Evolutionary conservation across 1,139 yeast species (phyloP), one percentile per base, ranked within the genome.

Genomic region (Spathaspora jeffriesii): DNA sequence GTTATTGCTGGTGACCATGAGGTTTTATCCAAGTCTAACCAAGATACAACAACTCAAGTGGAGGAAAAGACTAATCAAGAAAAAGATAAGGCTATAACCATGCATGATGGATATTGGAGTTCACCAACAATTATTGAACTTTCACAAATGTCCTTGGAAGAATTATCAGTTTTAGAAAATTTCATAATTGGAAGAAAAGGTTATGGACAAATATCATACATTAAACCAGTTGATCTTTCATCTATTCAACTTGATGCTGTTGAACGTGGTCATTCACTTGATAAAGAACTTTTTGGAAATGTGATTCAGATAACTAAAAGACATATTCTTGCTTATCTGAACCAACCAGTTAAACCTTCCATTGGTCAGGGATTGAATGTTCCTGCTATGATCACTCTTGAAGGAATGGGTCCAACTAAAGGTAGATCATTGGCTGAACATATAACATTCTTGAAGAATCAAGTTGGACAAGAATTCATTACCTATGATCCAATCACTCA

Each of bases 331-430:
- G 95, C 88, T 0, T 88, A 89, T 60, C 83, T 87, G 3, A 81
- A 82, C 42, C 78, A 69, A 17, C 53, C 55, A 0, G 59, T 57
- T 4, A 85, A 84, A 52, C 91, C 92, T 1, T 73, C 84, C 0
- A 65, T 79, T 40, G 97, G 97, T 0, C 67, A 71, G 46, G 96
- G 92, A 1, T 65, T 91, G 44, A 91, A 91, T 62, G 85, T 86
- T 14, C 96, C 96, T 2, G 95, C 97, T 0, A 85, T 88, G 0
- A 82, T 91, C 5, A 84, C 95, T 0, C 62, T 91, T 39, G 96
- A 88, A 59, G 79, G 81, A 38, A 76, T 83, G 18, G 79, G 73
- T 53, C 88, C 90, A 1, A 63, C 68, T 4, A 53, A 59, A 34
- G 59, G 63, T 14, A 51, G 50, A 23, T 53, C 66, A 17, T 43